Evolutionary conservation across 345 rosid genomes (phyloP), one percentile per base, ranked within the genome.

Genomic region (Triadica sebifera): DNA sequence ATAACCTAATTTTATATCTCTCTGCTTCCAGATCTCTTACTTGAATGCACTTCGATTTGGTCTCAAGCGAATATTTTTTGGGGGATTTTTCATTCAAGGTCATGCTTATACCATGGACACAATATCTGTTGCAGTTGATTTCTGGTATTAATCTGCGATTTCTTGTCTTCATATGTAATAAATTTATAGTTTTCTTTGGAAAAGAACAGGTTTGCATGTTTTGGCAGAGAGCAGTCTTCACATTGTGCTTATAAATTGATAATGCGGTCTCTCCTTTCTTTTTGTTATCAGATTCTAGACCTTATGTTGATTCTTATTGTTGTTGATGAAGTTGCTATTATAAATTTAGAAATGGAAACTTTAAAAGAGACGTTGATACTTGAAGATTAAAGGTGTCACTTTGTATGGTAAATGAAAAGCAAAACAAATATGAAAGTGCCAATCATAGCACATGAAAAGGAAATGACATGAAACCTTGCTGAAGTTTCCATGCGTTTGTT

Each of bases 61-160:
- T 68, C 87, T 95, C 37, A 93, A 95, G 84, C 77, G 97, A 8
- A 95, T 95, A 63, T 95, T 95, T 79, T 95, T 95, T 50, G 99
- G 99, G 78, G 99, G 99, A 67, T 95, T 91, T 77, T 95, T 95
- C 77, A 95, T 95, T 22, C 88, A 94, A 70, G 98, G 98, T 47
- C 99, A 95, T 86, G 96, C 98, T 57, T 95, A 93, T 85, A 93
- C 99, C 74, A 95, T 95, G 99, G 99, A 95, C 82, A 87, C 99
- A 69, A 95, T 95, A 20, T 95, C 99, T 46, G 93, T 95, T 88
- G 98, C 99, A 62, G 93, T 95, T 77, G 91, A 96, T 1, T 96
- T 96, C 89, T 96, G 99, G 99, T 91, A 78, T 1, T 29, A 29
- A 75, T 69, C 24, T 34, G 47, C 29, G 8, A 51, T 49, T 67